phyloP scores from a whole-genome alignment of 2,329 filamentous ascomycete genomes.

The Bimuria novae-zelandiae region DNA sequence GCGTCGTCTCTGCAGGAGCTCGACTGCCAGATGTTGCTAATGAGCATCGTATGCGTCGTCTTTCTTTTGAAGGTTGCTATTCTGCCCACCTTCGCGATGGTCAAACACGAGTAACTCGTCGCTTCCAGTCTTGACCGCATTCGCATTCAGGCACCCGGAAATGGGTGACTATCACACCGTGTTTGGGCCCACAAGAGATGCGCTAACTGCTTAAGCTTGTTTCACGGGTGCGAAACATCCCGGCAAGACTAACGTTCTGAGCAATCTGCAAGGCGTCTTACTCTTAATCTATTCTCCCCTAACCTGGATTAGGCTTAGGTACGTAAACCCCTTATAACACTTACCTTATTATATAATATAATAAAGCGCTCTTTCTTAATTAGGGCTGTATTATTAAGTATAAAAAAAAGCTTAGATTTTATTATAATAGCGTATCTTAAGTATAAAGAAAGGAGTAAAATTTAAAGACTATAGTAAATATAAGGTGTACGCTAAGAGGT shows the following conservation, averaged over 20 bases:
- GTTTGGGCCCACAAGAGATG: conserved; percentile 19
- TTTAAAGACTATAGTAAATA: too few species aligned
- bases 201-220: conserved; percentile 23
- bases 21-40: not conserved
- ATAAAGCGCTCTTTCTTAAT: too few species aligned
- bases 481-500: too few species aligned
- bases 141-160: conserved; percentile 26
- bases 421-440: too few species aligned
- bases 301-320: too few species aligned
- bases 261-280: too few species aligned
- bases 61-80: conserved; percentile 9
- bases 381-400: too few species aligned
- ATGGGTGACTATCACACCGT: conserved; percentile 20
- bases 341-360: too few species aligned
- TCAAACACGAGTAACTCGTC: conserved; percentile 23
- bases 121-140: conserved; percentile 16
- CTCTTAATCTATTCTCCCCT: too few species aligned
- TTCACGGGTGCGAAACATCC: conserved; percentile 23
- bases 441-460: too few species aligned
- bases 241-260: conserved; percentile 20
- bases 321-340: too few species aligned
- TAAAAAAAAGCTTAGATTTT: too few species aligned
- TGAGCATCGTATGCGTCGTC: not conserved
- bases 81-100: conserved; percentile 16
- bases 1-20: not conserved